Conservation (phyloP, 2,329 filamentous ascomycete genomes). For the Stromatinia cepivora region DNA sequence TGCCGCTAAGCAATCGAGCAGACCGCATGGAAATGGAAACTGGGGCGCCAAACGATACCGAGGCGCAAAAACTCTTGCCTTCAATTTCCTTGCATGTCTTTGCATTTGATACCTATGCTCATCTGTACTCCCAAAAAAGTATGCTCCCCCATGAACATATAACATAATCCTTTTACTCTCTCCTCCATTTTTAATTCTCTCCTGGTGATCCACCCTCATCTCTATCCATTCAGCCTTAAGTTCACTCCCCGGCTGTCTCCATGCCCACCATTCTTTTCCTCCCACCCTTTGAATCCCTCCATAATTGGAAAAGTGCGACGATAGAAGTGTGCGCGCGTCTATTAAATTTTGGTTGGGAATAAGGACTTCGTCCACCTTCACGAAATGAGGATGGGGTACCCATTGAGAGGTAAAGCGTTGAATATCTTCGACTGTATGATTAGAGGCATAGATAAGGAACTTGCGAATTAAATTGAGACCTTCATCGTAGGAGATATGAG, state of each 20-base stretch:
- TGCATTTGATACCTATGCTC: slow-evolving; percentile 99
- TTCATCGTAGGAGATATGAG: slow-evolving; percentile 91
- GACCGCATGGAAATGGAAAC: slow-evolving; percentile 90
- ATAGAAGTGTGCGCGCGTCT: slow-evolving; percentile 65
- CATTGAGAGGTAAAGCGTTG: slow-evolving; percentile 90
- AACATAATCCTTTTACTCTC: slow-evolving; percentile 77
- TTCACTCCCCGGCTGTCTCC: slow-evolving; percentile 66
- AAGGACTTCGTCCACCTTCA: slow-evolving; percentile 69
- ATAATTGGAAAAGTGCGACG: slow-evolving; percentile 72
- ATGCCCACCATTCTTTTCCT: slow-evolving; percentile 86
- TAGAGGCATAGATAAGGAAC: slow-evolving; percentile 81
- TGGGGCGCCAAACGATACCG: slow-evolving; percentile 87
- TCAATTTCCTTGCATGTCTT: slow-evolving; percentile 74
- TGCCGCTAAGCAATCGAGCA: slow-evolving; percentile 85
- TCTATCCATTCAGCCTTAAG: slow-evolving; percentile 93
- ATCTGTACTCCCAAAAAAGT: slow-evolving; percentile 93
- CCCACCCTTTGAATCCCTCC: slow-evolving; percentile 78
- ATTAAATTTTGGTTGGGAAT: slow-evolving; percentile 65
- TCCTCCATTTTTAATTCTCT: slow-evolving; percentile 62
- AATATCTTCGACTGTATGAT: slow-evolving; percentile 88
- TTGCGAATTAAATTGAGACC: slow-evolving; percentile 82
- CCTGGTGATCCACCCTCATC: slow-evolving; percentile 79
- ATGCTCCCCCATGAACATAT: slow-evolving; percentile 91
- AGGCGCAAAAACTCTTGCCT: slow-evolving; percentile 42
- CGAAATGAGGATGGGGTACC: slow-evolving; percentile 87